phyloP scores from a whole-genome alignment of 495 filamentous ascomycete species.

The Aspergillus coremiiformis region DNA sequence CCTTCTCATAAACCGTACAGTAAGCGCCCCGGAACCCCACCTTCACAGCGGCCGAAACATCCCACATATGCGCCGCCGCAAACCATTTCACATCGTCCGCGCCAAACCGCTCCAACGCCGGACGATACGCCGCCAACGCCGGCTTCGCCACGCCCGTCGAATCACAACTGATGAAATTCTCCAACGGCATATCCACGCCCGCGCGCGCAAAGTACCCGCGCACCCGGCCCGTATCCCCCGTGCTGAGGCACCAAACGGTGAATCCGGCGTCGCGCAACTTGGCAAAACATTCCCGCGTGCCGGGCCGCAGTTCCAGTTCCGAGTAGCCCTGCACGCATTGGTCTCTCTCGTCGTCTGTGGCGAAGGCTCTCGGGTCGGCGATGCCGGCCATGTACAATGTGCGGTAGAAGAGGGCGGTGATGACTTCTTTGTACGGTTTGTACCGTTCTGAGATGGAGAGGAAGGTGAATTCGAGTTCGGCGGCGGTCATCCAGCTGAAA shows the following conservation, averaged over 20 bases:
- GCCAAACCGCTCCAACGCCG: constrained; percentile 14
- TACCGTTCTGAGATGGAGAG: constrained; percentile 36
- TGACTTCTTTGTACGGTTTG: constrained; percentile 25
- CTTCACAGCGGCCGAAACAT: constrained; percentile 27
- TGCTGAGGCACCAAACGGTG: constrained; percentile 38
- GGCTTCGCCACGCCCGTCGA: constrained; percentile 26
- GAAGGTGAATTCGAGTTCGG: constrained; percentile 37
- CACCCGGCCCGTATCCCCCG: constrained; percentile 31
- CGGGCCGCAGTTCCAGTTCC: constrained; percentile 23
- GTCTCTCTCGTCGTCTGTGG: constrained; percentile 30
- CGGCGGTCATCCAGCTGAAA: constrained; percentile 36
- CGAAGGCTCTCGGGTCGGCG: constrained; percentile 25
- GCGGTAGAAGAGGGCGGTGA: constrained; percentile 34
- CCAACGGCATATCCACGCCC: constrained; percentile 31
- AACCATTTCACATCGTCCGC: constrained; percentile 21
- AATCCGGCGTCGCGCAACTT: constrained; percentile 29
- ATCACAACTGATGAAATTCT: constrained; percentile 37
- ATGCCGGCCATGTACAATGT: constrained; percentile 32
- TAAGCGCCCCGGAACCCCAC: constrained; percentile 27
- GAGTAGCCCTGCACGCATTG: constrained; percentile 23
- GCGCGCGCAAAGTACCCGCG: constrained; percentile 31
- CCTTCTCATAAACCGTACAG: constrained; percentile 26
- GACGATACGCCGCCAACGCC: constrained; percentile 24
- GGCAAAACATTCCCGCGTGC: constrained; percentile 23
- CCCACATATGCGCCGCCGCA: constrained; percentile 38